phyloP scores from a whole-genome alignment of 805 yeast species.

The Cyberlindnera misumaiensis region DNA sequence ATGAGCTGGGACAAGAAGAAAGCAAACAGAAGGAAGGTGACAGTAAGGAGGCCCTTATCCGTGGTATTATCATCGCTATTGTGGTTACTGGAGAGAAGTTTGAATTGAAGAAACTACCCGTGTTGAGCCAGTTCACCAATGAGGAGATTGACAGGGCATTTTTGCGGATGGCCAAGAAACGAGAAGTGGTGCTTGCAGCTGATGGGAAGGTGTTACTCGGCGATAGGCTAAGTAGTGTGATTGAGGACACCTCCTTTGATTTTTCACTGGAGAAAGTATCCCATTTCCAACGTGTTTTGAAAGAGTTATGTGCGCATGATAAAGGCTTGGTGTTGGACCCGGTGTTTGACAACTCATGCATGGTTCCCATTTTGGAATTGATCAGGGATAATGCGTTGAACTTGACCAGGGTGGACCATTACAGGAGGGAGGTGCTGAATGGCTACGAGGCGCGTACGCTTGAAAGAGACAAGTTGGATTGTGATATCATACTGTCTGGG shows the following conservation, averaged over 20 bases:
- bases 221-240: constrained; percentile 15
- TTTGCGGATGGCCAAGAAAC: constrained; percentile 39
- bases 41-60: constrained; percentile 15
- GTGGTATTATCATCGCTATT: constrained; percentile 29
- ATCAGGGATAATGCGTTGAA: constrained; percentile 36
- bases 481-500: constrained; percentile 45
- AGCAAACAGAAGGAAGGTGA: constrained; percentile 1
- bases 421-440: constrained; percentile 38
- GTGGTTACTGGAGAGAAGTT: constrained; percentile 22
- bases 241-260: constrained; percentile 25
- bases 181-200: constrained; percentile 45
- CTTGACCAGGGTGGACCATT: constrained; percentile 49
- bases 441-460: constrained; percentile 74
- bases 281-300: constrained; percentile 36
- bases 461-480: constrained; percentile 60
- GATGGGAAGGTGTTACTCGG: constrained; percentile 34
- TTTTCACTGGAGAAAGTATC: constrained; percentile 39
- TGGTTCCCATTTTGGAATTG: constrained; percentile 54
- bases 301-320: constrained; percentile 32
- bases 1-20: constrained; percentile 1
- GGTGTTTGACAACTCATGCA: constrained; percentile 53
- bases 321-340: constrained; percentile 51
- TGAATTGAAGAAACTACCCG: constrained; percentile 24
- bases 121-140: constrained; percentile 34
- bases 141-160: constrained; percentile 44